Conservation (phyloP, 2,329 filamentous ascomycete species). For the Alternaria rosae region DNA sequence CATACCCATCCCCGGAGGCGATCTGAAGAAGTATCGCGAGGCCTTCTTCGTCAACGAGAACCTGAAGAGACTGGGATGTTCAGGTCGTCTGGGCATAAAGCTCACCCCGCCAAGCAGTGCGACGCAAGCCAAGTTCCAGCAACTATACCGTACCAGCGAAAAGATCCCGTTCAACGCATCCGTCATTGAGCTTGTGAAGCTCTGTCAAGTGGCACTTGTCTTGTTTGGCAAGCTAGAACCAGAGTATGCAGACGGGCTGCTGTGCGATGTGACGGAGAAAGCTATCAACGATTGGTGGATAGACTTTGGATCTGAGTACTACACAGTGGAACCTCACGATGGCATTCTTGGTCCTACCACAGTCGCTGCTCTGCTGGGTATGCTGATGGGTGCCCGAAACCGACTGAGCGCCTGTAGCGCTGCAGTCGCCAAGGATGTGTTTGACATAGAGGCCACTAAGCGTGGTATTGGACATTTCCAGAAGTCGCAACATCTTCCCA, state of each 20-base stretch:
- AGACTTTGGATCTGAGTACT: slow-evolving; percentile 88
- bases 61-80: slow-evolving; percentile 89
- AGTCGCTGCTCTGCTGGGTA: slow-evolving; percentile 84
- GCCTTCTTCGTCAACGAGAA: slow-evolving; percentile 95
- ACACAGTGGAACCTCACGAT: slow-evolving; percentile 90
- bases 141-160: slow-evolving; percentile 87
- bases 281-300: slow-evolving; percentile 96
- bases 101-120: slow-evolving; percentile 79
- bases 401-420: slow-evolving; percentile 84
- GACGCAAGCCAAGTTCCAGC: slow-evolving; percentile 88
- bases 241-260: slow-evolving; percentile 87
- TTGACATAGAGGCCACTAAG: slow-evolving; percentile 83
- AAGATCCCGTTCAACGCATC: slow-evolving; percentile 78
- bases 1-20: slow-evolving; percentile 87
- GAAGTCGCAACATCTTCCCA: slow-evolving; percentile 81
- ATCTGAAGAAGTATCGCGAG: slow-evolving; percentile 79
- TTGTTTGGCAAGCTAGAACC: slow-evolving; percentile 87
- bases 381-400: slow-evolving; percentile 89
- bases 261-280: slow-evolving; percentile 92
- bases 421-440: slow-evolving; percentile 87
- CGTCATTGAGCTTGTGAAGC: slow-evolving; percentile 86
- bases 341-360: slow-evolving; percentile 92
- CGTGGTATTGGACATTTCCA: slow-evolving; percentile 88
- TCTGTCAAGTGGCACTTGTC: slow-evolving; percentile 88
- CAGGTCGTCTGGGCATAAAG: slow-evolving; percentile 85